A percentile compares a stretch with the other conserved stretches of the same genome.
Conservation (phyloP, 2,329 filamentous ascomycete genomes). For the Epichloe elymi region DNA sequence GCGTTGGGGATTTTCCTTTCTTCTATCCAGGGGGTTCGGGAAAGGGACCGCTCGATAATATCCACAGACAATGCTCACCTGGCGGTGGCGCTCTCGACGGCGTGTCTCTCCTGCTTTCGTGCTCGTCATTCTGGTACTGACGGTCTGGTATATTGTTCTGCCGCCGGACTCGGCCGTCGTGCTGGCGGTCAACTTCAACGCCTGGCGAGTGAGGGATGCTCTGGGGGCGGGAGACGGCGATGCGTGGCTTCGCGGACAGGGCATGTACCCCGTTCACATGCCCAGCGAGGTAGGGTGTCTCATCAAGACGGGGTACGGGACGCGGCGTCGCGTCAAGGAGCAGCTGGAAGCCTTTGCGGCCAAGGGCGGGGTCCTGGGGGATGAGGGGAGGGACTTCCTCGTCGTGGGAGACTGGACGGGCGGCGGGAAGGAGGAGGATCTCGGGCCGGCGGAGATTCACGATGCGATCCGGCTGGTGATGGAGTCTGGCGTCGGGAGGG, state of each 20-base stretch:
- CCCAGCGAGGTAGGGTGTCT: constrained; percentile 35
- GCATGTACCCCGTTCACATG: constrained; percentile 30
- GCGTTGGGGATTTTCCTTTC: too few species aligned
- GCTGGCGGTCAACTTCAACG: constrained; percentile 22
- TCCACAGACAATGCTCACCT: constrained; percentile 9
- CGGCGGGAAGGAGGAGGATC: constrained; percentile 16
- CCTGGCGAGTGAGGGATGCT: constrained; percentile 17
- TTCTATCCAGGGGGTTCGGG: neutral
- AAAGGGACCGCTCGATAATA: neutral
- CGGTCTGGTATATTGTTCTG: constrained; percentile 16
- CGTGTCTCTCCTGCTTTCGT: constrained; percentile 13
- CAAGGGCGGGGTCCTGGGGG: constrained; percentile 19
- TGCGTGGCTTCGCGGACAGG: constrained; percentile 27
- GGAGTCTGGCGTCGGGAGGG: constrained; percentile 17
- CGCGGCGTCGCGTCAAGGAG: constrained; percentile 31
- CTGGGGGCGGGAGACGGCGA: constrained; percentile 22
- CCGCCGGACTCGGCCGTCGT: constrained; percentile 21
- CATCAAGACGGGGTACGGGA: constrained; percentile 44
- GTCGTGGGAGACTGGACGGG: constrained; percentile 38
- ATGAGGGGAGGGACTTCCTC: constrained; percentile 29
- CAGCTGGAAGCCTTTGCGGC: constrained; percentile 30
- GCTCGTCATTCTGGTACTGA: constrained; percentile 13
- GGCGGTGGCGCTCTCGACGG: constrained; percentile 17
- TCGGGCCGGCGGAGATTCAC: constrained; percentile 23
- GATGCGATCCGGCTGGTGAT: constrained; percentile 28